Conservation (phyloP, 371 early-diverging fungal genomes). For the Rhizopus microsporus region DNA sequence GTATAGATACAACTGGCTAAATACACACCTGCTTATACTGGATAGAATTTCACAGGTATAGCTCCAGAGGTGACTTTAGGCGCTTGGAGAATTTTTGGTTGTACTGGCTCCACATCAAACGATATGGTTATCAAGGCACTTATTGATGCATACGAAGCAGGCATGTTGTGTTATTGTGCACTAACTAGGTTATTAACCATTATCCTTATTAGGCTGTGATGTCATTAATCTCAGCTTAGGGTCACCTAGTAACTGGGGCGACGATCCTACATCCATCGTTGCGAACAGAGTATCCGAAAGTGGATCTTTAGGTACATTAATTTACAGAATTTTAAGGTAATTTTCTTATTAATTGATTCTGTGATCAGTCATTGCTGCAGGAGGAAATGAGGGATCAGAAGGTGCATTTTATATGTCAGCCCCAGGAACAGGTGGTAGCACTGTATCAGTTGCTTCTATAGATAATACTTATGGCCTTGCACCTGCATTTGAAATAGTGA, state of each 20-base stretch:
- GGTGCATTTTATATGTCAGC: constrained; percentile 56
- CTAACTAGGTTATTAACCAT: background rate
- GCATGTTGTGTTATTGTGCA: constrained; percentile 33
- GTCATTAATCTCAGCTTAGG: constrained; percentile 79
- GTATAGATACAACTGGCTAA: constrained; percentile 5
- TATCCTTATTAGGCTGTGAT: constrained; percentile 39
- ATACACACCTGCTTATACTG: background rate
- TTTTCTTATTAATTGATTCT: background rate
- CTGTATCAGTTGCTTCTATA: constrained; percentile 64
- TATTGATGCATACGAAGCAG: constrained; percentile 60
- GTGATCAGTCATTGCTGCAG: constrained; percentile 55
- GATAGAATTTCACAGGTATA: constrained; percentile 59
- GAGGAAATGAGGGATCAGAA: constrained; percentile 63
- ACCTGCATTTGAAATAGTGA: constrained; percentile 15
- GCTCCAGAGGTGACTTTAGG: constrained; percentile 67
- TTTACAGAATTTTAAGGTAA: no score
- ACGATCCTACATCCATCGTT: constrained; percentile 53
- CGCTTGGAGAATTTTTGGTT: constrained; percentile 71
- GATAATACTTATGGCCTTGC: constrained; percentile 48
- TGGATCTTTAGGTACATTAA: constrained; percentile 33
- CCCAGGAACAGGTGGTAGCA: constrained; percentile 55
- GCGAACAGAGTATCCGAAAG: constrained; percentile 47
- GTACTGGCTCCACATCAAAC: constrained; percentile 59
- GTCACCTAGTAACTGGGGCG: constrained; percentile 58
- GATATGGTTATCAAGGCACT: constrained; percentile 73